Evolutionary conservation across 768 basidiomycete genomes (phyloP).

Genomic region (Phanerodontia chrysosporium): DNA sequence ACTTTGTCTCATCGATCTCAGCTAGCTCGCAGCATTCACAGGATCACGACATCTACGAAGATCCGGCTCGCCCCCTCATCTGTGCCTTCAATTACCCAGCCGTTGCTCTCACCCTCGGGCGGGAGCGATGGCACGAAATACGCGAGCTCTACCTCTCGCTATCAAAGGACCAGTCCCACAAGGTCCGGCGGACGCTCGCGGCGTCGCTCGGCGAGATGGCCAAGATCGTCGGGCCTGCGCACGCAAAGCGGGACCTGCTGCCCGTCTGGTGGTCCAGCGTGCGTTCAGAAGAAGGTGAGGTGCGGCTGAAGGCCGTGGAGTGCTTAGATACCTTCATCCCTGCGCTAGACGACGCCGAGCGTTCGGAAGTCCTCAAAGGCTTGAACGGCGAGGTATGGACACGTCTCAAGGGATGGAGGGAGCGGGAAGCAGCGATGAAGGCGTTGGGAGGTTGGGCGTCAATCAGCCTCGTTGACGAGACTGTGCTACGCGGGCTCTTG

Average conservation of each 20-base stretch:
- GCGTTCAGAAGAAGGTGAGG: constrained; percentile 57
- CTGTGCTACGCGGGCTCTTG: constrained; percentile 51
- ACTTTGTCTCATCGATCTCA: constrained; percentile 9
- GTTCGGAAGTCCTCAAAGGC: constrained; percentile 37
- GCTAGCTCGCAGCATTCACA: constrained; percentile 1
- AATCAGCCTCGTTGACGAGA: constrained; percentile 38
- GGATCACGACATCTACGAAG: constrained; percentile 36
- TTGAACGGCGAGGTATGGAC: constrained; percentile 50
- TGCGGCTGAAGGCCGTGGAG: constrained; percentile 69
- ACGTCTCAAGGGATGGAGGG: constrained; percentile 68
- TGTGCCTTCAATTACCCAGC: constrained; percentile 93
- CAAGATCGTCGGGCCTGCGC: constrained; percentile 71
- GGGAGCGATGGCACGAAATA: constrained; percentile 68
- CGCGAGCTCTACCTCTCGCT: constrained; percentile 65
- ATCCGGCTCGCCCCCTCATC: constrained; percentile 70
- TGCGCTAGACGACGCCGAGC: constrained; percentile 44
- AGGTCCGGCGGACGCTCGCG: constrained; percentile 76
- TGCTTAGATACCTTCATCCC: constrained; percentile 53
- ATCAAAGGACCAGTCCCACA: constrained; percentile 50
- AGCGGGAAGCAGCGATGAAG: constrained; percentile 66
- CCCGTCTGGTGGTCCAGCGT: constrained; percentile 65
- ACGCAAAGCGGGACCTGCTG: constrained; percentile 65
- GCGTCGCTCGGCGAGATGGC: constrained; percentile 89
- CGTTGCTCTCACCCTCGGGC: constrained; percentile 78
- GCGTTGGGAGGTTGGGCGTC: constrained; percentile 47